Evolutionary conservation across 495 filamentous ascomycete species (phyloP).

Genomic region (Annulohypoxylon stygium): DNA sequence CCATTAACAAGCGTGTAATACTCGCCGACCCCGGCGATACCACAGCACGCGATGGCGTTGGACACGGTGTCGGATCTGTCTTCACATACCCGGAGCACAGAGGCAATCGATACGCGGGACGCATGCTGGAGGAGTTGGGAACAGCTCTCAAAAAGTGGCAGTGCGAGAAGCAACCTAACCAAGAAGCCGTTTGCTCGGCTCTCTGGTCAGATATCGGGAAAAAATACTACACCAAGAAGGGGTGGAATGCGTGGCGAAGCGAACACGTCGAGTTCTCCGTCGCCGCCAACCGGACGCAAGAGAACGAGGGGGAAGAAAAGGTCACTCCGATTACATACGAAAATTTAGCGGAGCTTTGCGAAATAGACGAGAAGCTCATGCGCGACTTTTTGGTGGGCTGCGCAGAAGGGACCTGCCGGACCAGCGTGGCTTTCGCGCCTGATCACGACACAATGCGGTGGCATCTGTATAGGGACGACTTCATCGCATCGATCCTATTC

Average conservation of each 20-base stretch:
- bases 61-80: conserved; percentile 87
- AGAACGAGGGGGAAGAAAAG: conserved; percentile 17
- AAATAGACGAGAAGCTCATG: conserved; percentile 66
- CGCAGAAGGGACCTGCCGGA: conserved; percentile 49
- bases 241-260: conserved; percentile 82
- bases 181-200: conserved; percentile 71
- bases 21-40: conserved; percentile 51
- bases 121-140: conserved; percentile 68
- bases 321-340: conserved; percentile 56
- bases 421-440: conserved; percentile 77
- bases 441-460: conserved; percentile 80
- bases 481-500: conserved; percentile 70
- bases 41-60: conserved; percentile 72
- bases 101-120: conserved; percentile 81
- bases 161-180: conserved; percentile 38
- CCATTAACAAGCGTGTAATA: conserved; percentile 80
- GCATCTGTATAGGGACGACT: conserved; percentile 91
- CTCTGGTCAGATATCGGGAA: conserved; percentile 97
- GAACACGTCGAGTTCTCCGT: conserved; percentile 75
- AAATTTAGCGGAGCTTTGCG: conserved; percentile 70
- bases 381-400: conserved; percentile 52
- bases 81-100: conserved; percentile 80
- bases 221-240: conserved; percentile 84
- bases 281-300: conserved; percentile 30
- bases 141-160: conserved; percentile 53